phyloP scores from a whole-genome alignment of 306 rosid genomes.

The Urtica urens region DNA sequence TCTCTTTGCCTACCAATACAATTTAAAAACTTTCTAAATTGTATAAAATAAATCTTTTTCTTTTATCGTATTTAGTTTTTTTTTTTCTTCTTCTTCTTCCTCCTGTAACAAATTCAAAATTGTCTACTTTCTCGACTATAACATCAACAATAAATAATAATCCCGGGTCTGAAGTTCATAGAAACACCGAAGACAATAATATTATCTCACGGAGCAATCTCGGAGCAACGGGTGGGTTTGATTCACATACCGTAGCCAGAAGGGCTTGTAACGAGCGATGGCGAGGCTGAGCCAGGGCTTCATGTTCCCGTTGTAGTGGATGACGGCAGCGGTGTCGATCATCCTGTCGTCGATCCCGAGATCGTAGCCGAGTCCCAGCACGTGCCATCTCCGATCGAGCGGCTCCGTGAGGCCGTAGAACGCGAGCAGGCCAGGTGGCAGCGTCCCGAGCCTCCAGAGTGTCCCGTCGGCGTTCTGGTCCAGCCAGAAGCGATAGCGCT shows the following conservation, averaged over 20 bases:
- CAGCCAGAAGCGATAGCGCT: slow-evolving; percentile 86
- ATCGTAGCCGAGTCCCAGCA: slow-evolving; percentile 90
- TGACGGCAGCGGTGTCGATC: slow-evolving; percentile 84
- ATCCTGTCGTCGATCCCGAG: slow-evolving; percentile 75
- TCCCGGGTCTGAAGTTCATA: slow-evolving; percentile 28
- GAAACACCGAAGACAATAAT: slow-evolving; percentile 31
- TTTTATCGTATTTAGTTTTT: no score
- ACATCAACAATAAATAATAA: slow-evolving; percentile 32
- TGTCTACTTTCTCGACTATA: slow-evolving; percentile 68
- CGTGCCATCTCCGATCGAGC: slow-evolving; percentile 99
- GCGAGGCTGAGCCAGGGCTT: slow-evolving; percentile 96
- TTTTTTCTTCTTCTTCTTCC: no score
- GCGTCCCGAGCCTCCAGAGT: slow-evolving; percentile 93
- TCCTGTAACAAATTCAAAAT: slow-evolving; percentile 52
- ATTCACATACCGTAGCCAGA: slow-evolving; percentile 85
- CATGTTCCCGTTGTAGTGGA: slow-evolving; percentile 93
- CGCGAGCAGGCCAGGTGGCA: slow-evolving; percentile 83
- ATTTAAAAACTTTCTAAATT: slow-evolving; percentile 39
- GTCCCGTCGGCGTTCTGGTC: slow-evolving; percentile 70
- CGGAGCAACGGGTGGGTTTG: slow-evolving; percentile 66
- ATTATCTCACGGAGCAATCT: slow-evolving; percentile 67
- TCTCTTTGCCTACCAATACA: slow-evolving; percentile 41
- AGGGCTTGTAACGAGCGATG: slow-evolving; percentile 70
- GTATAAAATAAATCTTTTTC: slow-evolving; percentile 39
- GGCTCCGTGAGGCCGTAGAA: slow-evolving; percentile 97